Evolutionary conservation across 331 rosid genomes (phyloP).

Genomic region (Prunus yedoensis): DNA sequence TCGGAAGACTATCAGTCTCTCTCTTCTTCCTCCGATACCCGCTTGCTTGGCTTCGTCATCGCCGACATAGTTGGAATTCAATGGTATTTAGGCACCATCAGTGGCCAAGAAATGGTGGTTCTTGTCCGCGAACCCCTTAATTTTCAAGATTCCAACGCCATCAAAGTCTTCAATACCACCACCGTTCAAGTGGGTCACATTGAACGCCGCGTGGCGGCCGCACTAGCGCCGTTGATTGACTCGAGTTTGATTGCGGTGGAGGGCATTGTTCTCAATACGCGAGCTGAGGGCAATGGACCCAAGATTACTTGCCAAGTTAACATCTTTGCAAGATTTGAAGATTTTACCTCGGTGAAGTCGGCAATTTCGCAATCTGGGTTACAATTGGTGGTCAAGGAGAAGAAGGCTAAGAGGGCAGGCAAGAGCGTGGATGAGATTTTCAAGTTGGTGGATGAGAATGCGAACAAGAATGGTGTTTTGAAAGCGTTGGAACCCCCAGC

Average conservation of each 20-base stretch:
- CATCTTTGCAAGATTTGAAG: constrained; percentile 37
- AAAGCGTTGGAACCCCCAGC: constrained; percentile 38
- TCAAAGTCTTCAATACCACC: constrained; percentile 56
- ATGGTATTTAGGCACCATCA: constrained; percentile 52
- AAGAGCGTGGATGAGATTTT: constrained; percentile 52
- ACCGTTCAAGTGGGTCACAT: constrained; percentile 57
- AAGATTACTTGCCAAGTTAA: constrained; percentile 64
- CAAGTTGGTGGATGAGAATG: constrained; percentile 39
- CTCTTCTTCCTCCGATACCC: constrained; percentile 35
- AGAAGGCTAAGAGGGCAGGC: constrained; percentile 9
- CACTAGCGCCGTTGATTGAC: constrained; percentile 62
- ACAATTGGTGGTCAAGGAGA: constrained; percentile 56
- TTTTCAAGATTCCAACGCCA: constrained; percentile 60
- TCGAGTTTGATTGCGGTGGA: constrained; percentile 38
- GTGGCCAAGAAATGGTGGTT: constrained; percentile 68
- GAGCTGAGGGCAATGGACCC: constrained; percentile 19
- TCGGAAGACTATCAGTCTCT: not conserved
- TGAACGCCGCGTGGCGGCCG: constrained; percentile 56
- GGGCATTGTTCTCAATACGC: constrained; percentile 56
- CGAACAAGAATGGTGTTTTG: constrained; percentile 19
- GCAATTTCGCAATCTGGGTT: constrained; percentile 37
- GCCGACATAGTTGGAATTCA: constrained; percentile 65
- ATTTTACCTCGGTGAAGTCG: constrained; percentile 28
- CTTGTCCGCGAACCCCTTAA: constrained; percentile 69
- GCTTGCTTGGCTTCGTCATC: constrained; percentile 56